These are phyloP conservation scores for Psidium guajava DNA, from an alignment of 345 rosid species.

Conservation along the genomic window DNA sequence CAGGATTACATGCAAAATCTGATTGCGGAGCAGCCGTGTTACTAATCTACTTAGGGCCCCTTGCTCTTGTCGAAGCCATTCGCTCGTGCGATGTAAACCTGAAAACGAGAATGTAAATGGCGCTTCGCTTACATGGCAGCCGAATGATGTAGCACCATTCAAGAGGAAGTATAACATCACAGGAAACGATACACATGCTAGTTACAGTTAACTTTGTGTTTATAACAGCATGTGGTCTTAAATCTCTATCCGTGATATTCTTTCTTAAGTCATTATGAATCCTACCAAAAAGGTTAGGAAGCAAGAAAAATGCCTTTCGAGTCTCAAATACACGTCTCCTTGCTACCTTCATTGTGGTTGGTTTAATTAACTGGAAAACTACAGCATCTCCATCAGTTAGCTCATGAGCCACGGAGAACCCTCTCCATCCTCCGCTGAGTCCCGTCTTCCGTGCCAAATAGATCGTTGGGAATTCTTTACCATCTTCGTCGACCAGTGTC, in stretches of 20 bases:
- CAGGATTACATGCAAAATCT: neutral
- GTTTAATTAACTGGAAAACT: slow-evolving; percentile 36
- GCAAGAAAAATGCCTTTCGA: neutral
- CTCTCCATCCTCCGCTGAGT: slow-evolving; percentile 73
- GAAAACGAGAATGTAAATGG: neutral
- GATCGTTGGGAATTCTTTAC: slow-evolving; percentile 26
- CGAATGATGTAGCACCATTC: neutral
- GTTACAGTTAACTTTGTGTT: neutral
- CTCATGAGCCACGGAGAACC: slow-evolving; percentile 53
- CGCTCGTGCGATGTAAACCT: slow-evolving; percentile 35
- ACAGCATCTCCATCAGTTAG: slow-evolving; percentile 63
- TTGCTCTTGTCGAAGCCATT: slow-evolving; percentile 10
- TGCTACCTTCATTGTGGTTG: slow-evolving; percentile 39
- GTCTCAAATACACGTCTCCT: neutral
- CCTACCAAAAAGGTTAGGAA: neutral
- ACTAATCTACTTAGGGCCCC: neutral
- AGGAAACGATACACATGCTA: neutral
- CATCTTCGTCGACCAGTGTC: slow-evolving; percentile 36
- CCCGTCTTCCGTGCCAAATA: slow-evolving; percentile 41
- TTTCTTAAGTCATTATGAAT: neutral
- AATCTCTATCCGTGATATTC: neutral
- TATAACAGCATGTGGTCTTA: neutral
- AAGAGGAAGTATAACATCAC: neutral
- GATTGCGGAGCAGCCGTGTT: neutral
- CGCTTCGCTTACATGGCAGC: neutral